Percentiles rank a stretch among this genome's conserved stretches.
Conservation (phyloP, 768 basidiomycete species). For the Jaapia argillacea region DNA sequence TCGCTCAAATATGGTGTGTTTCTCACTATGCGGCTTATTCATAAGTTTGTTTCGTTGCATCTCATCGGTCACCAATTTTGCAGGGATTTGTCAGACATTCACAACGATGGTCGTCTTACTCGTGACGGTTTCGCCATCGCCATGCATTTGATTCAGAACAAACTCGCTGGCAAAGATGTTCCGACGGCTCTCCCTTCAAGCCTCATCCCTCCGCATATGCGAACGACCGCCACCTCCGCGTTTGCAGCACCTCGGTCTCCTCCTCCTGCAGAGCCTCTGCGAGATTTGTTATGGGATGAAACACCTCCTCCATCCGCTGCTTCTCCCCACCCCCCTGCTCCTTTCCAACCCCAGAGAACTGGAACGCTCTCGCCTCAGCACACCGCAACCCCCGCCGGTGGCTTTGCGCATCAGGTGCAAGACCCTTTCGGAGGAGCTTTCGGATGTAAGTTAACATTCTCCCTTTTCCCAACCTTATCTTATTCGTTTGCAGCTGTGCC, state of each 20-base stretch:
- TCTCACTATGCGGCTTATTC: background rate
- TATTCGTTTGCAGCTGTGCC: too few species aligned
- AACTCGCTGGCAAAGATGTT: conserved; percentile 69
- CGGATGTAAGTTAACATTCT: too few species aligned
- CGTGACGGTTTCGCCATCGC: conserved; percentile 94
- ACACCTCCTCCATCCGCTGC: conserved; percentile 21
- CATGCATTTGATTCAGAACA: conserved; percentile 85
- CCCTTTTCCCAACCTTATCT: too few species aligned
- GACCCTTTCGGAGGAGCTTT: too few species aligned
- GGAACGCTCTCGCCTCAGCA: conserved; percentile 19
- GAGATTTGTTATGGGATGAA: conserved; percentile 37
- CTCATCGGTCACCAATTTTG: background rate
- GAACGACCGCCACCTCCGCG: conserved; percentile 28
- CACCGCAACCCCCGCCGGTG: conserved; percentile 16
- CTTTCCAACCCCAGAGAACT: conserved; percentile 28
- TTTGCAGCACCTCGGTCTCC: conserved; percentile 28
- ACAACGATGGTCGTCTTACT: conserved; percentile 78
- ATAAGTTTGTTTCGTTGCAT: background rate
- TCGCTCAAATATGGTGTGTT: conserved; percentile 88
- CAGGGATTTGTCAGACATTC: conserved; percentile 92
- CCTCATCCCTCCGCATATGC: conserved; percentile 78
- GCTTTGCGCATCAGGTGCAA: too few species aligned
- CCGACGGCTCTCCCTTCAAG: conserved; percentile 60
- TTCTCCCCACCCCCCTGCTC: conserved; percentile 31
- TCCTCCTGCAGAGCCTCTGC: conserved; percentile 26